Evolutionary conservation across 768 basidiomycete species (phyloP), one percentile per base, ranked within the genome.

Genomic region (Mycena belliarum): DNA sequence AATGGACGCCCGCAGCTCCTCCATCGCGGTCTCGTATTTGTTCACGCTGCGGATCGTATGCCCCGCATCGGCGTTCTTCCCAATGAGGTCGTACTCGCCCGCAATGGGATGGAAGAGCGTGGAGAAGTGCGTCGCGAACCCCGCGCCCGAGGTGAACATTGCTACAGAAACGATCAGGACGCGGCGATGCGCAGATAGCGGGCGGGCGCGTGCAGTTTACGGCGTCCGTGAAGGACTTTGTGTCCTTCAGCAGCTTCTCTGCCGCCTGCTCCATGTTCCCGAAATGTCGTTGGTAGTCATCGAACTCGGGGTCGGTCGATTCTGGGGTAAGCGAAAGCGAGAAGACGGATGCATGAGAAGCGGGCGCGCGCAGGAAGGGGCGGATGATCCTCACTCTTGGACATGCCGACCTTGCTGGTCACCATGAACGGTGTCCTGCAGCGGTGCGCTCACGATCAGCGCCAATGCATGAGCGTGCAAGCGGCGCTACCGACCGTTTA

Each of bases 171-270:
- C 48, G 59, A 41, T 53, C 18, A 55, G 35, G 32, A 23, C 45
- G 32, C 26, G 43, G 25, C 26, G 49, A 56, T 51, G 29, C 20
- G 38, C 18, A 49, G 38, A 45, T 44, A 46, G 55, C 21, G 20
- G 37, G 20, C 3, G 38, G n/a, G 15, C 20, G 75, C 86, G 60
- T 70, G 89, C 93, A 70, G 56, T 81, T 83, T 52, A 97, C 89
- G 25, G 89, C 83, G 40, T 98, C 94, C 16, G 84, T 84, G 75
- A 94, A 98, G 6, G 85, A 79, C 67, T 89, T 92, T 29, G 90
- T 87, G 68, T 99, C 95, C 77, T 98, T 98, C 65, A 95, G 73
- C 55, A 98, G 76, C 76, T 94, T 95, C 70, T 95, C 95, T 0
- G 89, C 83, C 24, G 90, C 87, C 49, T 82, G 73, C 73, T 98